A percentile compares a stretch with the other conserved stretches of the same genome.
Evolutionary conservation across 495 filamentous ascomycete genomes (phyloP).

Genomic region (Penicillium goetzii): DNA sequence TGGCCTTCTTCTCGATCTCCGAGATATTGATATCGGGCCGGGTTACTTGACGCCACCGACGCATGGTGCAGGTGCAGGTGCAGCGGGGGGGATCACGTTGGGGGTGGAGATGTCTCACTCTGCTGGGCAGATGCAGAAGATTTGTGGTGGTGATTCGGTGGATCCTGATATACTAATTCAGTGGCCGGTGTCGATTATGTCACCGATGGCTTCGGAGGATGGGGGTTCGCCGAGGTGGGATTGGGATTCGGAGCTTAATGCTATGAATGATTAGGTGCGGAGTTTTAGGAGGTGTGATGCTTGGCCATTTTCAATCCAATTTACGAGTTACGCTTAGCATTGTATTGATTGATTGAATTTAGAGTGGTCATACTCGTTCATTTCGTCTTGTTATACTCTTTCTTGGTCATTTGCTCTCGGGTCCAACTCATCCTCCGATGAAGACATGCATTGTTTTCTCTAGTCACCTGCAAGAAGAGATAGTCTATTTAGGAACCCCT

Average conservation of each 20-base stretch:
- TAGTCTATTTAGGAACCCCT: no score
- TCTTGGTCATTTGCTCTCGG: no score
- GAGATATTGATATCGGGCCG: background rate
- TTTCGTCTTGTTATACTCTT: no score
- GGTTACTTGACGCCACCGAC: constrained; percentile 19
- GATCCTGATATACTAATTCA: constrained; percentile 24
- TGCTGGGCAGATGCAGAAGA: background rate
- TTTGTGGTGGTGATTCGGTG: background rate
- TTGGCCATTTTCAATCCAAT: no score
- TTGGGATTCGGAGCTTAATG: constrained; percentile 24
- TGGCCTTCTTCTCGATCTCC: constrained; percentile 6
- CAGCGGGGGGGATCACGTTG: background rate
- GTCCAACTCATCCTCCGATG: no score
- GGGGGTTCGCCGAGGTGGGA: constrained; percentile 22
- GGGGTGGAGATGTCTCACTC: constrained; percentile 1
- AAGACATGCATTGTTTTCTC: no score
- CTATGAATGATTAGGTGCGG: background rate
- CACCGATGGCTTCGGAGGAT: constrained; percentile 21
- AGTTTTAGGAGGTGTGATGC: background rate
- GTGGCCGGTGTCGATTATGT: constrained; percentile 21
- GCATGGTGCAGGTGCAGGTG: background rate
- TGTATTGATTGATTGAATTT: no score
- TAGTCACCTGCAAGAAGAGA: no score
- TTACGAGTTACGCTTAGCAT: no score
- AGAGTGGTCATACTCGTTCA: no score